These are phyloP conservation scores for Nannochloropsis granulata DNA, from an alignment of 108 stramenopile genomes.

Conservation along the genomic window DNA sequence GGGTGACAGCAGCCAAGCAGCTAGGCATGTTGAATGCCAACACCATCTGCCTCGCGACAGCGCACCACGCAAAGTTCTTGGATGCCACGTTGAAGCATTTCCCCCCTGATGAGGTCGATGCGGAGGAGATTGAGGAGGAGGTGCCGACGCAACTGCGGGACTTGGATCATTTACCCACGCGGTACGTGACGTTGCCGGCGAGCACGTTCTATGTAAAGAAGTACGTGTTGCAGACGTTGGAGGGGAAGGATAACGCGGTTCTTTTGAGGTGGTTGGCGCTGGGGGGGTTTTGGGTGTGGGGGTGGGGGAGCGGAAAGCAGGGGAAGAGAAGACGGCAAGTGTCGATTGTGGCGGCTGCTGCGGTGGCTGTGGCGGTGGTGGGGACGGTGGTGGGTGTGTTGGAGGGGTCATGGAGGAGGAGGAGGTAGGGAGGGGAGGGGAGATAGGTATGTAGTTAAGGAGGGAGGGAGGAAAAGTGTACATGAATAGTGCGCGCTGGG, in stretches of 20 bases:
- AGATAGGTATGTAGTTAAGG: background rate
- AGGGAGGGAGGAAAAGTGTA: background rate
- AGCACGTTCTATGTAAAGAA: background rate
- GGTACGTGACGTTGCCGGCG: background rate
- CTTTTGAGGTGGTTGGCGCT: background rate
- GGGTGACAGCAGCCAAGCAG: slow-evolving; percentile 63
- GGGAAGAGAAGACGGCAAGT: background rate
- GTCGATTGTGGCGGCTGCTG: background rate
- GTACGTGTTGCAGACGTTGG: background rate
- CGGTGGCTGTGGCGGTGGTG: background rate
- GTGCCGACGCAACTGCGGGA: background rate
- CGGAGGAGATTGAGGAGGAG: background rate
- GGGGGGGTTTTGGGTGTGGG: background rate
- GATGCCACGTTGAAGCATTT: slow-evolving; percentile 43
- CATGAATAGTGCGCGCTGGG: too few relatives aligned
- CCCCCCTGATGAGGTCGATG: background rate
- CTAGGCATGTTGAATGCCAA: slow-evolving; percentile 1
- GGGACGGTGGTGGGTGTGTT: background rate
- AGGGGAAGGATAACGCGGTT: background rate
- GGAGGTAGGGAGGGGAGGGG: background rate
- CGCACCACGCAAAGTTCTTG: slow-evolving; percentile 84
- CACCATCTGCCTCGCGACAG: slow-evolving; percentile 64
- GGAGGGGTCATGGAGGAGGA: background rate
- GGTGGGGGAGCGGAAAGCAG: background rate
- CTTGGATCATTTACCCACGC: background rate